phyloP scores from a whole-genome alignment of 2,329 filamentous ascomycete species.

The Allantophomopsis cytisporea region DNA sequence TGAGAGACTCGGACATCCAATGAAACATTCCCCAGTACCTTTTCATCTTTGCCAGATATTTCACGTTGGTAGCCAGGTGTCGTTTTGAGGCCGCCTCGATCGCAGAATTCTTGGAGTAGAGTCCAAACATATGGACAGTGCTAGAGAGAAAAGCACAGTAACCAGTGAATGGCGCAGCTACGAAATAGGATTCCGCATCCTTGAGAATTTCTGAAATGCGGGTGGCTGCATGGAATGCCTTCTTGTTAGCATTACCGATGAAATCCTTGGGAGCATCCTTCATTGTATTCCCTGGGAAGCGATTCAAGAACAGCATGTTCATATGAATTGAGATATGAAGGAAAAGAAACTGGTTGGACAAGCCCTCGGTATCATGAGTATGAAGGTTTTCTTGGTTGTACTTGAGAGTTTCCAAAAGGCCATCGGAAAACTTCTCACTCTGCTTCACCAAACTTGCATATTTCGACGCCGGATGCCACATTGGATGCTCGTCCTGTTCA shows the following conservation, averaged over 20 bases:
- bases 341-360: conserved; percentile 85
- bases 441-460: conserved; percentile 60
- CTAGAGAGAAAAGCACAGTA: conserved; percentile 91
- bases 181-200: conserved; percentile 64
- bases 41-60: conserved; percentile 89
- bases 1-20: conserved; percentile 86
- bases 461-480: conserved; percentile 73
- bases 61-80: conserved; percentile 77
- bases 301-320: conserved; percentile 78
- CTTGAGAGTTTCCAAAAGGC: conserved; percentile 56
- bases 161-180: conserved; percentile 84
- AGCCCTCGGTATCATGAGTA: conserved; percentile 69
- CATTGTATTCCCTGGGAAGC: conserved; percentile 59
- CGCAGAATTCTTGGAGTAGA: conserved; percentile 70
- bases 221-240: conserved; percentile 73
- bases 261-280: conserved; percentile 60
- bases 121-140: conserved; percentile 86
- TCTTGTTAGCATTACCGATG: conserved; percentile 58
- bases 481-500: conserved; percentile 59
- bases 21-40: conserved; percentile 98
- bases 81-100: conserved; percentile 69
- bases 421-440: conserved; percentile 53
- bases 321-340: conserved; percentile 85
- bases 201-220: conserved; percentile 74
- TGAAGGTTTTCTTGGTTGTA: conserved; percentile 76